phyloP scores from a whole-genome alignment of 805 yeast species.

The Candida ortonii region DNA sequence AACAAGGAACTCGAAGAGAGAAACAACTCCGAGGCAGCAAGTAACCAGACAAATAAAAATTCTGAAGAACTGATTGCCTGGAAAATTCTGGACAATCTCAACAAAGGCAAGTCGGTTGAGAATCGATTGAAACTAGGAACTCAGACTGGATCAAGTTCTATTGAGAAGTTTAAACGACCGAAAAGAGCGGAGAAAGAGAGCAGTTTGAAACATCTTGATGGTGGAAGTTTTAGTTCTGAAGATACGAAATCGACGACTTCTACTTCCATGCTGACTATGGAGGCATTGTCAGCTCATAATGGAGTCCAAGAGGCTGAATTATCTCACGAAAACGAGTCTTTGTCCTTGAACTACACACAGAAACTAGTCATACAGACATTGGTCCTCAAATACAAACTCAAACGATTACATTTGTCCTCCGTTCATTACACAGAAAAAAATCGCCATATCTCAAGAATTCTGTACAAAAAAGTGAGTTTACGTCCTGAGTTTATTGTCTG shows the following conservation, averaged over 20 bases:
- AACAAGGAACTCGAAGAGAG: slow-evolving; percentile 14
- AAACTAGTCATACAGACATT: slow-evolving; percentile 55
- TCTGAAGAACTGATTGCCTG: slow-evolving; percentile 29
- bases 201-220: neutral
- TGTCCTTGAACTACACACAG: slow-evolving; percentile 34
- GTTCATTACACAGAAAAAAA: slow-evolving; percentile 55
- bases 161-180: slow-evolving; percentile 15
- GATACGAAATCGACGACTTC: neutral
- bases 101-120: slow-evolving; percentile 9
- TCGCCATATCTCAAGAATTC: slow-evolving; percentile 55
- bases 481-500: slow-evolving; percentile 20
- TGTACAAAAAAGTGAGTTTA: slow-evolving; percentile 40
- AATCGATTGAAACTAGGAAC: neutral
- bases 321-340: slow-evolving; percentile 2
- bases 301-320: slow-evolving; percentile 3
- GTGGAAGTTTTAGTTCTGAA: neutral
- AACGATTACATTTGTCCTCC: slow-evolving; percentile 35
- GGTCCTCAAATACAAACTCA: slow-evolving; percentile 50
- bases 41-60: slow-evolving; percentile 3
- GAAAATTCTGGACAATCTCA: slow-evolving; percentile 28
- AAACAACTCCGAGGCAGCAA: slow-evolving; percentile 5
- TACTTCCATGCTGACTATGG: slow-evolving; percentile 14
- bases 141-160: slow-evolving; percentile 1
- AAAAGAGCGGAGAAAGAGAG: slow-evolving; percentile 8
- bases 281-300: slow-evolving; percentile 20